Percentiles rank a stretch among this genome's conserved stretches.
These are phyloP conservation scores for Linanthus parryae DNA, from an alignment of 148 eudicot species.

Conservation along the genomic window DNA sequence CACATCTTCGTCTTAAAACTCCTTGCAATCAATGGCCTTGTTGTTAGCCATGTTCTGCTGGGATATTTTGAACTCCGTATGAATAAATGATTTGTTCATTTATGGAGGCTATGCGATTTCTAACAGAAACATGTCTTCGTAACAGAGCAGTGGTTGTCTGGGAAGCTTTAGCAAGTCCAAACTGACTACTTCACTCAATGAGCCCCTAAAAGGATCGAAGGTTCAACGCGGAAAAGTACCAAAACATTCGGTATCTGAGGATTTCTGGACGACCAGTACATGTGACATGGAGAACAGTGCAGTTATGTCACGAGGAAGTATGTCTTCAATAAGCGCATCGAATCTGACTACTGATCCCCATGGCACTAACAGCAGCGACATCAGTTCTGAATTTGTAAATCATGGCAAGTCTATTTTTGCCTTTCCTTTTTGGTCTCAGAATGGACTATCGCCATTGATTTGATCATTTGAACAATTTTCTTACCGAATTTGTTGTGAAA, in stretches of 20 bases:
- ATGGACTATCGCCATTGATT: neutral
- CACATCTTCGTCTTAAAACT: too few species aligned
- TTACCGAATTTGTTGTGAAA: neutral
- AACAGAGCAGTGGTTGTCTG: slow-evolving; percentile 88
- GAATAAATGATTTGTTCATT: too few species aligned
- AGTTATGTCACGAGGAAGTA: slow-evolving; percentile 55
- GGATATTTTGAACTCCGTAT: too few species aligned
- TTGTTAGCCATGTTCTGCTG: too few species aligned
- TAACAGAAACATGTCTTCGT: slow-evolving; percentile 46
- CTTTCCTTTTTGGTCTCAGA: too few species aligned
- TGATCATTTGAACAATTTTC: neutral
- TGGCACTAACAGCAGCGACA: slow-evolving; percentile 38
- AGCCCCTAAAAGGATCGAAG: slow-evolving; percentile 27
- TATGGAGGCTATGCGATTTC: slow-evolving; percentile 22
- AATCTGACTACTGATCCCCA: slow-evolving; percentile 38
- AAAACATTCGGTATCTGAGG: slow-evolving; percentile 30
- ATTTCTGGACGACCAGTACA: slow-evolving; percentile 58
- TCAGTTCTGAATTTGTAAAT: slow-evolving; percentile 66
- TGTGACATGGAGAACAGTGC: slow-evolving; percentile 67
- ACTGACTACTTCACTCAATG: slow-evolving; percentile 20
- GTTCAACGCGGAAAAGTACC: slow-evolving; percentile 19
- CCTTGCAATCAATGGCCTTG: too few species aligned
- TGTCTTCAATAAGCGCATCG: slow-evolving; percentile 55
- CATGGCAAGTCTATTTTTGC: slow-evolving; percentile 43
- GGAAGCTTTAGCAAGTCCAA: slow-evolving; percentile 45